These are phyloP conservation scores for Spiraea crenata DNA, from an alignment of 331 rosid species.

Conservation along the genomic window DNA sequence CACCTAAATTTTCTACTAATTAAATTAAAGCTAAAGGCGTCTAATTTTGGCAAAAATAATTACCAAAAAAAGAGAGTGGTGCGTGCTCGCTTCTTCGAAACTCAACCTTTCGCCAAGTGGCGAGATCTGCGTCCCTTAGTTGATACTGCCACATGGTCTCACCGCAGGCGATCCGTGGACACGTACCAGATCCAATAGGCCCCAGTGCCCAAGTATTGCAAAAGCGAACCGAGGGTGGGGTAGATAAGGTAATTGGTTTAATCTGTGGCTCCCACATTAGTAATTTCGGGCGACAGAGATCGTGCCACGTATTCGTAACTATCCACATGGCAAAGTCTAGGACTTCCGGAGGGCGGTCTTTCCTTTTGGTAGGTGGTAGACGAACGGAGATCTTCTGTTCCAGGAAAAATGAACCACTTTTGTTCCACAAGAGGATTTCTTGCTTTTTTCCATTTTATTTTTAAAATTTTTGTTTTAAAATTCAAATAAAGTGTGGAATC, in stretches of 20 bases:
- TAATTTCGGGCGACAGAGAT: slow-evolving; percentile 5
- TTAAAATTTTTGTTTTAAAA: too few relatives aligned
- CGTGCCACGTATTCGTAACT: slow-evolving; percentile 25
- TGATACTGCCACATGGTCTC: neutral
- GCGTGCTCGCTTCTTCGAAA: slow-evolving; percentile 21
- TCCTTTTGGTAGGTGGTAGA: neutral
- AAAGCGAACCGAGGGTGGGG: neutral
- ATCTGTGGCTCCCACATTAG: neutral
- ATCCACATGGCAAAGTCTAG: slow-evolving; percentile 37
- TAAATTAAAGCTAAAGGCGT: neutral
- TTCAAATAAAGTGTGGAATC: too few relatives aligned
- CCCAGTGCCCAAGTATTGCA: neutral
- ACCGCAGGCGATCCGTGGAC: neutral
- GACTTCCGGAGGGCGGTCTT: too few relatives aligned
- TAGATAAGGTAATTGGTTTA: neutral
- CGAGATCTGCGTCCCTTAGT: neutral
- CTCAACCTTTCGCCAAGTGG: slow-evolving; percentile 34
- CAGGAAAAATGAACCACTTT: too few relatives aligned
- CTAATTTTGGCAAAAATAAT: neutral
- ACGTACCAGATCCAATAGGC: slow-evolving; percentile 18
- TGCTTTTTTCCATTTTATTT: too few relatives aligned
- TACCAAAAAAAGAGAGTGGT: neutral
- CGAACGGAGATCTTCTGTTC: too few relatives aligned
- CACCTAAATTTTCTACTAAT: neutral
- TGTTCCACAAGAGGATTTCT: too few relatives aligned